Percentiles rank a stretch among this genome's conserved stretches.
Conservation (phyloP, 2,329 filamentous ascomycete species). For the Hypomyces perniciosus region DNA sequence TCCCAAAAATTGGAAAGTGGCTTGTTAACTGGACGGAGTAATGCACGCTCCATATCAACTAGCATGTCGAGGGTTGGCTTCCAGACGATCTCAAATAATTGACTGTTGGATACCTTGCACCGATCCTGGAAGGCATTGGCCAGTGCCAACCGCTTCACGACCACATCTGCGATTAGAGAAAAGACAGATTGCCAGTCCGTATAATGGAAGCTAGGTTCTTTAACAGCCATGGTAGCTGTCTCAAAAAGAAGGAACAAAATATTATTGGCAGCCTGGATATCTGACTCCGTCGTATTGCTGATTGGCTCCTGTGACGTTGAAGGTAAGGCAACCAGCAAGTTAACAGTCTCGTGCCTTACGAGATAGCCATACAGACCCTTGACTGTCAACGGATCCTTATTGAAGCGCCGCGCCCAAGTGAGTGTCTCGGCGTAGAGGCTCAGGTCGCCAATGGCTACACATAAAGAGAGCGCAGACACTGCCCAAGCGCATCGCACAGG, state of each 20-base stretch:
- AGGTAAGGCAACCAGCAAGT: conserved; percentile 6
- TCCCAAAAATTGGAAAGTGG: too few species aligned
- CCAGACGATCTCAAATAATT: conserved; percentile 4
- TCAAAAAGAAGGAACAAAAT: neutral
- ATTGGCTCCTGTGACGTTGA: neutral
- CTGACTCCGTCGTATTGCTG: neutral
- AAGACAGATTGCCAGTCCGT: neutral
- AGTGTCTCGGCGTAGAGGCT: conserved; percentile 19
- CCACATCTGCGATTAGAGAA: neutral
- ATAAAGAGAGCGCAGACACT: conserved; percentile 21
- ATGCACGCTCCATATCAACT: neutral
- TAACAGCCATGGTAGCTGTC: neutral
- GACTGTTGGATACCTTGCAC: neutral
- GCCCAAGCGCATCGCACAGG: conserved; percentile 21
- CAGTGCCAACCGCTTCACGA: neutral
- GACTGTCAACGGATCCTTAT: conserved; percentile 19
- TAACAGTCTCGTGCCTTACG: conserved; percentile 15
- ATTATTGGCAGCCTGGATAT: conserved; percentile 1
- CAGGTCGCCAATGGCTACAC: conserved; percentile 21
- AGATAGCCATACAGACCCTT: conserved; percentile 15
- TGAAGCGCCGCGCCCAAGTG: conserved; percentile 25
- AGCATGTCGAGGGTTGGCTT: conserved; percentile 5
- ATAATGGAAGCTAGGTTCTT: conserved; percentile 2
- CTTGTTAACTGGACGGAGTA: neutral
- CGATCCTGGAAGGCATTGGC: conserved; percentile 4